phyloP scores from a whole-genome alignment of 345 rosid species.

The Capsella bursapastoris region DNA sequence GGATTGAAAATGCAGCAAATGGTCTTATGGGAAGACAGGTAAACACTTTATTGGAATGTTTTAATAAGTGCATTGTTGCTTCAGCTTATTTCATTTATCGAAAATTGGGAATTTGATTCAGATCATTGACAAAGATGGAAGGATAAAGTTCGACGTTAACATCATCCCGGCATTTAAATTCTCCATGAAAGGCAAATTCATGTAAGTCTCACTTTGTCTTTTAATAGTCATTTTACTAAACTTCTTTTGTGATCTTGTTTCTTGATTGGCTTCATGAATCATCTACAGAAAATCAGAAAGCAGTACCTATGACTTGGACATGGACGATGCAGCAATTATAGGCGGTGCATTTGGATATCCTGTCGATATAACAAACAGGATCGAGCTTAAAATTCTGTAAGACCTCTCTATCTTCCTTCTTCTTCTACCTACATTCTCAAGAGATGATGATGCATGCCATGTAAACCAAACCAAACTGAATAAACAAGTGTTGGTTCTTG shows the following conservation, averaged over 20 bases:
- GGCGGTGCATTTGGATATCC: constrained; percentile 82
- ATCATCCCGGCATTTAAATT: constrained; percentile 78
- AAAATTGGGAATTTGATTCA: constrained; percentile 33
- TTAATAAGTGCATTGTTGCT: background rate
- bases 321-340: constrained; percentile 89
- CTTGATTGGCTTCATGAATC: constrained; percentile 21
- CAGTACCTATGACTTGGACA: constrained; percentile 54
- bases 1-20: constrained; percentile 91
- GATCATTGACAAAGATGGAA: constrained; percentile 68
- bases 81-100: constrained; percentile 3
- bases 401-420: constrained; percentile 30
- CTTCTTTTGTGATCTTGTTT: background rate
- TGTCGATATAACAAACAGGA: constrained; percentile 64
- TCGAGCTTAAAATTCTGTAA: constrained; percentile 70
- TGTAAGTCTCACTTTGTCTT: constrained; percentile 52
- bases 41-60: constrained; percentile 13
- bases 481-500: background rate
- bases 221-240: background rate
- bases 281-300: constrained; percentile 57
- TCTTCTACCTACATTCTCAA: background rate
- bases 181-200: constrained; percentile 76
- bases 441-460: background rate
- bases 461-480: background rate
- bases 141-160: constrained; percentile 70
- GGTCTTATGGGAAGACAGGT: constrained; percentile 98